These are phyloP conservation scores for Alternaria burnsii DNA, from an alignment of 2,329 filamentous ascomycete species.

Conservation along the genomic window DNA sequence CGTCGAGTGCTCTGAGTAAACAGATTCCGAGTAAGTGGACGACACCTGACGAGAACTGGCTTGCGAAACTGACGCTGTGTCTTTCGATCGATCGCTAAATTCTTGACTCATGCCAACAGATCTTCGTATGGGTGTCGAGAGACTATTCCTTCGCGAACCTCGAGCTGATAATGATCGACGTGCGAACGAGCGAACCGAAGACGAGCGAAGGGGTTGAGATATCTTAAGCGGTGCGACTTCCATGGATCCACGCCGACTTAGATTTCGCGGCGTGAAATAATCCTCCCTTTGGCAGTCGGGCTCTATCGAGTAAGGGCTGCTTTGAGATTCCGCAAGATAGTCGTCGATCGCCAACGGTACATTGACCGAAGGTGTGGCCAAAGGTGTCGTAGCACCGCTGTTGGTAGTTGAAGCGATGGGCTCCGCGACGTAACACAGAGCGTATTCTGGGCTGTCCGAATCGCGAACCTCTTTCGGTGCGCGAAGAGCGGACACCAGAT, in stretches of 20 bases:
- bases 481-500: conserved; percentile 70
- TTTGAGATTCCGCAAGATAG: conserved; percentile 19
- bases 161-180: conserved; percentile 41
- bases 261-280: conserved; percentile 41
- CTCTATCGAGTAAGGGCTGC: conserved; percentile 43
- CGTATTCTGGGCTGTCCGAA: conserved; percentile 65
- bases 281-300: conserved; percentile 58
- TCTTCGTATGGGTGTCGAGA: conserved; percentile 32
- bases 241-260: conserved; percentile 39
- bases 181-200: conserved; percentile 48
- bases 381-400: conserved; percentile 24
- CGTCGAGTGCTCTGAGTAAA: conserved; percentile 21
- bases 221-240: conserved; percentile 43
- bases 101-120: conserved; percentile 52
- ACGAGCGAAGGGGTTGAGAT: conserved; percentile 38
- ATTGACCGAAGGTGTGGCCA: conserved; percentile 17
- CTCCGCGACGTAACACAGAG: conserved; percentile 59
- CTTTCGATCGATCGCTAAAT: conserved; percentile 50
- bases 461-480: conserved; percentile 70
- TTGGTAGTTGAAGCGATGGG: conserved; percentile 51
- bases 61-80: conserved; percentile 18
- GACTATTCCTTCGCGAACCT: conserved; percentile 40
- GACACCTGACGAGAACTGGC: conserved; percentile 4
- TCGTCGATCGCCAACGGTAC: conserved; percentile 28
- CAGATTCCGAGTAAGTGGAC: neutral